Percentiles rank a stretch among this genome's conserved stretches.
Conservation (phyloP, 2,329 filamentous ascomycete species). For the Xylariaceae sp. region DNA sequence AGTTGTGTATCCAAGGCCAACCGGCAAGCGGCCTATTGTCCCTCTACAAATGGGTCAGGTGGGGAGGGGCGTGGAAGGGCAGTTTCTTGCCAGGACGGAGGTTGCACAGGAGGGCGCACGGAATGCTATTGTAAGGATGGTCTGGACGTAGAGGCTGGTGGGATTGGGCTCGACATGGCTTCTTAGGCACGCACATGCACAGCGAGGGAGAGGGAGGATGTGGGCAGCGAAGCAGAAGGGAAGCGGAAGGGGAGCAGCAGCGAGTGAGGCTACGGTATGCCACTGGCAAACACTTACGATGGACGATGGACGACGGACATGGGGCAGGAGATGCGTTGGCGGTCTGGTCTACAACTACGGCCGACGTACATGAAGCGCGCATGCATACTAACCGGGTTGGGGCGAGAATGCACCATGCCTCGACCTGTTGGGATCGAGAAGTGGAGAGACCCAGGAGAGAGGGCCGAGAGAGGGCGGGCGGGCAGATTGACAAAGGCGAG, state of each 20-base stretch:
- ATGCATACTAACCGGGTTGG: too few species aligned
- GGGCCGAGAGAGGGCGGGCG: too few species aligned
- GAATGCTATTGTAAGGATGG: slow-evolving; percentile 22
- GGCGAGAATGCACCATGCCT: too few species aligned
- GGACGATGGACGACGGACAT: slow-evolving; percentile 4
- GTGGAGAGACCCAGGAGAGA: too few species aligned
- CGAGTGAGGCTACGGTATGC: slow-evolving; percentile 23
- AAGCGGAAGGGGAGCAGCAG: slow-evolving; percentile 6
- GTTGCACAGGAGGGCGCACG: slow-evolving; percentile 15
- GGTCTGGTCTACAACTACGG: too few species aligned
- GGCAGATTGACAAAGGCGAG: too few species aligned
- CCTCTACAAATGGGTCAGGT: slow-evolving; percentile 14
- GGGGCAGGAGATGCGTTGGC: slow-evolving; percentile 19
- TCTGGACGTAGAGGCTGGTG: slow-evolving; percentile 14
- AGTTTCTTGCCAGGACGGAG: slow-evolving; percentile 5
- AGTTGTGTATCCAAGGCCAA: slow-evolving; percentile 19
- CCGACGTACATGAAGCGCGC: too few species aligned
- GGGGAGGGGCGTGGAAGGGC: slow-evolving; percentile 11
- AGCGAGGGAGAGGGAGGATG: slow-evolving; percentile 1
- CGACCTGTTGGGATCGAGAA: too few species aligned
- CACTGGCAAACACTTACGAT: slow-evolving; percentile 18
- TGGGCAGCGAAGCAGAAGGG: slow-evolving; percentile 5
- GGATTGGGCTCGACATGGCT: slow-evolving; percentile 23
- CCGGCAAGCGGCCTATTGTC: background rate
- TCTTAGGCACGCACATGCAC: slow-evolving; percentile 12